A percentile compares a stretch with the other conserved stretches of the same genome.
Evolutionary conservation across 1,284 basidiomycete species (phyloP).

Genomic region (Austroboletus olivaceoglutinosus): DNA sequence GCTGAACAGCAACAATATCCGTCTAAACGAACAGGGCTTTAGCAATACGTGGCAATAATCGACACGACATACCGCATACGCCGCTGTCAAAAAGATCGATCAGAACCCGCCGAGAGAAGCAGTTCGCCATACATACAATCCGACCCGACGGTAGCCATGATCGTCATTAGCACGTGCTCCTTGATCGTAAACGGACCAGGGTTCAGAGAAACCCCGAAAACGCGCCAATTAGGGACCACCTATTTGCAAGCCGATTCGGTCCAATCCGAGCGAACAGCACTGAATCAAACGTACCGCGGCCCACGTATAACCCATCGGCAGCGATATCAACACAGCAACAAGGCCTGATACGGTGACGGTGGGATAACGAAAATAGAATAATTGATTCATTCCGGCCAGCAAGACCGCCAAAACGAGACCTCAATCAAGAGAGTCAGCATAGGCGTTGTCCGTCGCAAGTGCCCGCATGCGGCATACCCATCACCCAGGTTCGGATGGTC

Average conservation of each 20-base stretch:
- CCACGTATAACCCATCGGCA: slow-evolving; percentile 64
- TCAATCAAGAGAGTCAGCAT: slow-evolving; percentile 4
- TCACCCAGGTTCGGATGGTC: slow-evolving; percentile 65
- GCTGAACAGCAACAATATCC: slow-evolving; percentile 75
- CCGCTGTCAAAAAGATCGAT: slow-evolving; percentile 15
- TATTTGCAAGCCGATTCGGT: slow-evolving; percentile 4
- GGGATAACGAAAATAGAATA: slow-evolving; percentile 67
- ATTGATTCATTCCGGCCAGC: slow-evolving; percentile 61
- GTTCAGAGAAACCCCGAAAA: slow-evolving; percentile 60
- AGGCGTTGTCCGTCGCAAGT: fast-evolving
- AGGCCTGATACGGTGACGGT: slow-evolving; percentile 49
- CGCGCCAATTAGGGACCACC: slow-evolving; percentile 52
- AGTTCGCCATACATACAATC: slow-evolving; percentile 31
- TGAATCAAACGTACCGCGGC: slow-evolving; percentile 35
- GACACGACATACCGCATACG: slow-evolving; percentile 26
- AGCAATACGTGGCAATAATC: background rate
- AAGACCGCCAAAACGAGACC: slow-evolving; percentile 52
- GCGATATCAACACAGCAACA: slow-evolving; percentile 61
- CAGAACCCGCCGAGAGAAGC: background rate
- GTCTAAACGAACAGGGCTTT: slow-evolving; percentile 39
- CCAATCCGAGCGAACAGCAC: background rate
- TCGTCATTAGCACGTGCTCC: slow-evolving; percentile 65
- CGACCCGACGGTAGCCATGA: slow-evolving; percentile 78
- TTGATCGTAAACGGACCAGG: slow-evolving; percentile 74
- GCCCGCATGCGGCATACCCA: slow-evolving; percentile 48